Conservation (phyloP, 768 basidiomycete species). For the Phylloporus scabripes region DNA sequence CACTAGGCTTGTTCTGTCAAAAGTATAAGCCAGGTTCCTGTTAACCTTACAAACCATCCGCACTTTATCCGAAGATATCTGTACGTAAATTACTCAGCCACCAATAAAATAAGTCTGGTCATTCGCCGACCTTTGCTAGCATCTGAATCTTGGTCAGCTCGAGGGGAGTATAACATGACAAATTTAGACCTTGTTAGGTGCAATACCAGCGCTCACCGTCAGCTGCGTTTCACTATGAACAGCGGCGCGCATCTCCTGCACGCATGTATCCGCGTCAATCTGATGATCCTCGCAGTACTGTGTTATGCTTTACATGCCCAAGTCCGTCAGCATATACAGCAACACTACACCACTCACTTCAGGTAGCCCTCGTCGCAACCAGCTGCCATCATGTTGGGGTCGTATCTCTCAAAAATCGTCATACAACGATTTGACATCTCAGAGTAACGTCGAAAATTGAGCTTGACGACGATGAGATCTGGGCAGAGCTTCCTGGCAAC, state of each 20-base stretch:
- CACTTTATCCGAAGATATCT: conserved; percentile 94
- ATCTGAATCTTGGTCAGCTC: conserved; percentile 44
- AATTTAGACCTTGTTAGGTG: conserved; percentile 78
- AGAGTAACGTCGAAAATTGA: conserved; percentile 54
- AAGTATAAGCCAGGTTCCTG: not conserved
- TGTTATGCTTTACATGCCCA: conserved; percentile 58
- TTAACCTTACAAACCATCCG: conserved; percentile 2
- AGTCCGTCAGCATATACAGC: conserved; percentile 1
- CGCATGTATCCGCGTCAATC: conserved; percentile 66
- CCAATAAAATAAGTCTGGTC: not conserved
- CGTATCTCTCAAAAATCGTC: conserved; percentile 60
- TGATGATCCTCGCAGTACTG: conserved; percentile 67
- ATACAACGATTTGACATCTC: conserved; percentile 74
- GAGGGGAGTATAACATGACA: conserved; percentile 11
- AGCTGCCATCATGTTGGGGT: conserved; percentile 67
- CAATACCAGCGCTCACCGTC: conserved; percentile 93
- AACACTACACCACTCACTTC: conserved; percentile 49
- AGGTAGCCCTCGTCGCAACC: conserved; percentile 91
- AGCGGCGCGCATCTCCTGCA: conserved; percentile 65
- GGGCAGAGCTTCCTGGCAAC: conserved; percentile 94
- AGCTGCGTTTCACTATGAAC: conserved; percentile 76
- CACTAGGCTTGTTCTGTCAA: conserved; percentile 85
- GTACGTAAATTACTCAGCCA: conserved; percentile 5
- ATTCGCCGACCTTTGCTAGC: conserved; percentile 83
- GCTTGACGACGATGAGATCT: conserved; percentile 65